These are phyloP conservation scores for Termitomyces sp. DNA, from an alignment of 768 basidiomycete species.

Conservation along the genomic window DNA sequence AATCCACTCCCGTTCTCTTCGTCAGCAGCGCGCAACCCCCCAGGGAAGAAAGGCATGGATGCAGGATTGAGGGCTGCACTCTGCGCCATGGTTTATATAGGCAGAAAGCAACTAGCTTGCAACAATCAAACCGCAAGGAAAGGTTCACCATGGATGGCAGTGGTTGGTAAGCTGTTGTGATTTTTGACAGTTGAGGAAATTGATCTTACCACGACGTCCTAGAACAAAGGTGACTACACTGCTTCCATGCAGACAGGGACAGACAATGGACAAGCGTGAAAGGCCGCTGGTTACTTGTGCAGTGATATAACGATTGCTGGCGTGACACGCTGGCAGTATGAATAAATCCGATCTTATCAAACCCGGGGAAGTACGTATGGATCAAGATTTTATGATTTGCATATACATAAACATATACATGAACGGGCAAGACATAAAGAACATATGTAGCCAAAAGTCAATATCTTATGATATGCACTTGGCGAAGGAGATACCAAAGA, in stretches of 20 bases:
- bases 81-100: slow-evolving; percentile 57
- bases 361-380: slow-evolving; percentile 2
- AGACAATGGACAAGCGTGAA: slow-evolving; percentile 1
- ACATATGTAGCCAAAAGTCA: neutral
- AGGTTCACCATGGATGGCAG: slow-evolving; percentile 25
- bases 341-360: slow-evolving; percentile 6
- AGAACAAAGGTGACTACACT: slow-evolving; percentile 26
- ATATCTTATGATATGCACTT: slow-evolving; percentile 9
- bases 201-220: slow-evolving; percentile 26
- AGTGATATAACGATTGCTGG: neutral
- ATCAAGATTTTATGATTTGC: neutral
- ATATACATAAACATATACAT: neutral
- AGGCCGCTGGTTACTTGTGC: slow-evolving; percentile 6
- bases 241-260: slow-evolving; percentile 38
- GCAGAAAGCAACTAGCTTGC: slow-evolving; percentile 30
- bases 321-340: slow-evolving; percentile 12
- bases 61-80: slow-evolving; percentile 76
- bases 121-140: slow-evolving; percentile 35
- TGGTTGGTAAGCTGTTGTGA: slow-evolving; percentile 29
- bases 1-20: slow-evolving; percentile 47
- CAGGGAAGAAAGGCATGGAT: slow-evolving; percentile 84
- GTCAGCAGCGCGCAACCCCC: slow-evolving; percentile 52
- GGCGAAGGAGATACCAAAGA: slow-evolving; percentile 11
- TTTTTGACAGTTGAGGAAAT: slow-evolving; percentile 16
- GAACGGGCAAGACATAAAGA: neutral